Evolutionary conservation across 768 basidiomycete genomes (phyloP), one percentile per base, ranked within the genome.

Genomic region (Baorangia bicolor): DNA sequence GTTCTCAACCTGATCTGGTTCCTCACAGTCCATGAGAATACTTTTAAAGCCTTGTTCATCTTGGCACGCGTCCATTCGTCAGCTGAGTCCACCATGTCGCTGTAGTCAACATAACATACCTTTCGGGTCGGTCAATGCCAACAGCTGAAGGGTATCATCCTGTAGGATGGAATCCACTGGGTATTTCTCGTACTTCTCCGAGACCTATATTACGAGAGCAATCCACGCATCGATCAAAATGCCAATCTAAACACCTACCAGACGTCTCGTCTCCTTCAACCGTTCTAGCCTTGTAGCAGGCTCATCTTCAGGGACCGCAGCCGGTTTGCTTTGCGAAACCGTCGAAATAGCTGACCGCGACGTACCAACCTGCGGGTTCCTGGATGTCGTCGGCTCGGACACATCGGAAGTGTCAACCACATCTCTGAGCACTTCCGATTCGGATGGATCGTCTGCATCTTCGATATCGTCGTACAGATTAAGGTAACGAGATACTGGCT

Each of bases 391-490:
- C 20, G 61, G 37, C 42, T 55, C 47, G 13, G 23, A 10, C 21
- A 42, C 5, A 10, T 55, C 48, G 1, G 31, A 21, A 28, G 13
- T 21, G 2, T 64, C 65, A 2, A 51, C 47, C 20, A 34, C 49
- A 2, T 67, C 61, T n/a, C 21, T 56, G 37, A 60, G 31, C 10
- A 35, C 39, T 7, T 68, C 66, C 6, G 51, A 42, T 33, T 63
- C 70, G 5, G 54, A 63, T 5, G 58, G 52, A 3, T 62, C 56
- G 28, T 68, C 72, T 0, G 62, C 44, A 2, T 71, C 61, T 18
- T 72, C 68, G 45, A 66, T 64, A 21, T 70, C 69, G 16, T 72
- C 70, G 56, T 72, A 72, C 11, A 72, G 35, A n/a, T 45, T 43
- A 5, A 20, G 41, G 35, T 56, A 69, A 10, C 4, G 14, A 0